These are phyloP conservation scores for Neurospora sp. DNA, from an alignment of 495 filamentous ascomycete genomes.

Conservation along the genomic window DNA sequence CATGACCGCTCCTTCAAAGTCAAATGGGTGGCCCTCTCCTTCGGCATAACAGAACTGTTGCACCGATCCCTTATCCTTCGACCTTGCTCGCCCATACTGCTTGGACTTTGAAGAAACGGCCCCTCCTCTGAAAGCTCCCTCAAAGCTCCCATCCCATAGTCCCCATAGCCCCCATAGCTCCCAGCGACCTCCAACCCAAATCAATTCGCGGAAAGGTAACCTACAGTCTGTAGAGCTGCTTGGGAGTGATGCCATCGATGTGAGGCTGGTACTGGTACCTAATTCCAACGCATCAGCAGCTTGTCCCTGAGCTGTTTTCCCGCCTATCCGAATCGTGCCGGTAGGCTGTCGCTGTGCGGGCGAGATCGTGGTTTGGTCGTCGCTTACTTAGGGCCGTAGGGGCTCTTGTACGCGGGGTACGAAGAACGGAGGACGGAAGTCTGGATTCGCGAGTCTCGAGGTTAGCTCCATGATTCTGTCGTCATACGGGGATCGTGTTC, in stretches of 20 bases:
- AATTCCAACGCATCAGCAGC: constrained; percentile 18
- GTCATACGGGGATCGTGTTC: neutral
- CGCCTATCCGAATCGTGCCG: neutral
- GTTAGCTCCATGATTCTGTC: constrained; percentile 12
- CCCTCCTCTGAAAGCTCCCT: neutral
- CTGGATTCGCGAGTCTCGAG: constrained; percentile 14
- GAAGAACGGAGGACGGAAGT: constrained; percentile 22
- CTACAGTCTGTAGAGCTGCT: constrained; percentile 30
- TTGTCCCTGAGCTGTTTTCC: neutral
- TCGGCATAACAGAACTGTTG: neutral
- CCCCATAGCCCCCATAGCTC: neutral
- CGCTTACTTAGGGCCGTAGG: constrained; percentile 44
- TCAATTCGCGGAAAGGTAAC: constrained; percentile 7
- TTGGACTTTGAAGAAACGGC: neutral
- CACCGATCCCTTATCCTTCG: neutral
- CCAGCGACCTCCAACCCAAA: neutral
- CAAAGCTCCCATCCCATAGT: neutral
- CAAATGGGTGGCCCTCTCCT: neutral
- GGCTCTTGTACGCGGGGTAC: constrained; percentile 36
- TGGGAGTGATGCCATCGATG: constrained; percentile 27
- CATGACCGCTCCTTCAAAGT: neutral
- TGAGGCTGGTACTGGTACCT: constrained; percentile 41
- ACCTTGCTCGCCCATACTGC: neutral
- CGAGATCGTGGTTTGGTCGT: neutral
- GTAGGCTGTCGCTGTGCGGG: neutral